phyloP scores from a whole-genome alignment of 257 asterid genomes.

The Catharanthus roseus region DNA sequence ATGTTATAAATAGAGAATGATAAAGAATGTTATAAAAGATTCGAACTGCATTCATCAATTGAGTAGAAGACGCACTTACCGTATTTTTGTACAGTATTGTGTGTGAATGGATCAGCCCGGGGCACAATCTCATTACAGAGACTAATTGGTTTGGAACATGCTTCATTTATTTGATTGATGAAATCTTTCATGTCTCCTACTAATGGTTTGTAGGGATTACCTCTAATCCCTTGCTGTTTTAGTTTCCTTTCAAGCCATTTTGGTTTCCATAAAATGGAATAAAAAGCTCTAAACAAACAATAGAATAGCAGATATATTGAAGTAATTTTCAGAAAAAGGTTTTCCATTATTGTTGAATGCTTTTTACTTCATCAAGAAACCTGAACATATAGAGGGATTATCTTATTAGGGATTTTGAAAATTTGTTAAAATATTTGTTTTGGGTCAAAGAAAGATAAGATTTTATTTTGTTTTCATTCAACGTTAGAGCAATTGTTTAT shows the following conservation, averaged over 20 bases:
- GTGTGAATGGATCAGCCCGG: slow-evolving; percentile 47
- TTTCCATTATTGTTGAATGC: background rate
- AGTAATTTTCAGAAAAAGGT: background rate
- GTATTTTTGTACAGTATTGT: slow-evolving; percentile 30
- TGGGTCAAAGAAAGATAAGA: background rate
- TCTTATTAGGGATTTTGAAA: background rate
- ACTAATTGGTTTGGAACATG: slow-evolving; percentile 48
- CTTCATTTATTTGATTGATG: slow-evolving; percentile 29
- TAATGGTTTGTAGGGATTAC: slow-evolving; percentile 40
- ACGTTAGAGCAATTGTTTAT: background rate
- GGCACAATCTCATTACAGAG: slow-evolving; percentile 40
- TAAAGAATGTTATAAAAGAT: too few species aligned
- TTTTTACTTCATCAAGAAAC: background rate
- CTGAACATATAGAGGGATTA: background rate
- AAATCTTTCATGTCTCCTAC: slow-evolving; percentile 41
- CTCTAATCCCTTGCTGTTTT: slow-evolving; percentile 38
- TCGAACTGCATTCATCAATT: too few species aligned
- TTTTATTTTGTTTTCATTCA: background rate
- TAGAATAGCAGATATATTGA: background rate
- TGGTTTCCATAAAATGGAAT: slow-evolving; percentile 40
- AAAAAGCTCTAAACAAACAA: background rate
- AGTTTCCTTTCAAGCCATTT: slow-evolving; percentile 36
- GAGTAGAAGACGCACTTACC: too few species aligned
- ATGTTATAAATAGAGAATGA: too few species aligned
- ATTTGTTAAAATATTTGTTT: background rate